Evolutionary conservation across 2,329 filamentous ascomycete genomes (phyloP), one percentile per base, ranked within the genome.

Genomic region (Reticulascus tulasneorum): DNA sequence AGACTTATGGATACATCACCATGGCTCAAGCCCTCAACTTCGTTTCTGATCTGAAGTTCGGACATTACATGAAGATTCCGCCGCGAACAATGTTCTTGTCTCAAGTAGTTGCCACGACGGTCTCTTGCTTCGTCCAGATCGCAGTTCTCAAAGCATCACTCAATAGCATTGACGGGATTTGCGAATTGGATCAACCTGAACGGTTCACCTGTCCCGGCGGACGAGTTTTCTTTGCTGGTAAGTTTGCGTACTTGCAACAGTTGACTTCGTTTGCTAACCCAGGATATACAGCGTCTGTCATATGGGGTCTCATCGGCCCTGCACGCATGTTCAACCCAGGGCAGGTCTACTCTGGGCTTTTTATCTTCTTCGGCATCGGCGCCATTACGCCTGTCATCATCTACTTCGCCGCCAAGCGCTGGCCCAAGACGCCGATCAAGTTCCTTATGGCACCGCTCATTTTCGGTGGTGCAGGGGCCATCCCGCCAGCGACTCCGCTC

Each of bases 1-100:
- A 80, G 56, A 79, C 75, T 0, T 80, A 76, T 48, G 76, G 76
- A 20, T 79, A 73, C 51, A 76, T 79, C 42, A 79, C 75, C 35
- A 79, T 79, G 75, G 76, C 73, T 2, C 79, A 84, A 56, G 75
- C 78, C 0, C 66, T 84, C 23, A 73, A 67, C 47, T 85, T 85
- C 51, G 68, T 78, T 9, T 67, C 75, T 7, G 82, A 85, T 50
- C 66, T 85, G 44, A 85, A 85, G 51, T 77, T 84, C 28, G 82
- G 77, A 6, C 82, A 86, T 52, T 86, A 86, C 63, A 85, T 86
- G 79, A 79, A 79, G 57, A 77, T 79, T 9, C 80, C 81, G 0
- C 80, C 79, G 11, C 67, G 77, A 13, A 80, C 76, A 12, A 81
- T 83, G 64, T 85, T 85, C 59, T 68, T 74, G 59, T 69, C 71